These are phyloP conservation scores for Bipolaris cookei DNA, from an alignment of 2,329 filamentous ascomycete species.

Conservation along the genomic window DNA sequence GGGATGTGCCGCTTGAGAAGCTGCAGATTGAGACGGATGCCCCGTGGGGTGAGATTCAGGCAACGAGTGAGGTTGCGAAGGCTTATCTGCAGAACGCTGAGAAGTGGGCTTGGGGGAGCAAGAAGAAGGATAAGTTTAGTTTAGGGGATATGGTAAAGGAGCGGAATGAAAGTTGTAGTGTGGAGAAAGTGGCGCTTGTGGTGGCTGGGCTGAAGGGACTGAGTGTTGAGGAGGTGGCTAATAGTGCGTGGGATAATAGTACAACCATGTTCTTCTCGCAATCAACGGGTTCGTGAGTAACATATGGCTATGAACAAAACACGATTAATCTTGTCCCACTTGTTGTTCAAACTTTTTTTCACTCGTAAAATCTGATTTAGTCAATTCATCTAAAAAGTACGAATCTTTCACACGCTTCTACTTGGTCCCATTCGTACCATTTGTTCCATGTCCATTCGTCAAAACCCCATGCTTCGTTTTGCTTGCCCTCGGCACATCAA, in stretches of 20 bases:
- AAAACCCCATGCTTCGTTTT: conserved; percentile 1
- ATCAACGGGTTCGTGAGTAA: background rate
- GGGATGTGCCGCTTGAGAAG: conserved; percentile 49
- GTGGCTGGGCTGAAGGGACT: conserved; percentile 58
- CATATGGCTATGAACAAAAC: too few species aligned
- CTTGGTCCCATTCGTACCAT: background rate
- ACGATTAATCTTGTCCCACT: too few species aligned
- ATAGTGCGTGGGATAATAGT: conserved; percentile 51
- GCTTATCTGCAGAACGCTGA: conserved; percentile 51
- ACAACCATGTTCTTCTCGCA: conserved; percentile 17
- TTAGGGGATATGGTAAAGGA: conserved; percentile 57
- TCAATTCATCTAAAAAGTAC: background rate
- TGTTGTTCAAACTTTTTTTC: too few species aligned
- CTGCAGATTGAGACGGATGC: conserved; percentile 59
- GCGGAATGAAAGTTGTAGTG: conserved; percentile 59
- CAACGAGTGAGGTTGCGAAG: conserved; percentile 48
- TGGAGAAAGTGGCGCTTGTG: conserved; percentile 56
- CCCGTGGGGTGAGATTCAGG: conserved; percentile 56
- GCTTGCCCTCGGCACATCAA: conserved; percentile 42
- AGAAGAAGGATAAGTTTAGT: conserved; percentile 60
- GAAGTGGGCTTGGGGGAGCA: conserved; percentile 48
- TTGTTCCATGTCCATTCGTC: background rate
- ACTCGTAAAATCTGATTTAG: background rate
- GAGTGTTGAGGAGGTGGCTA: conserved; percentile 52
- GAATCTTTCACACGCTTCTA: background rate